Conservation (phyloP, 208 protist genomes). For the Leishmania amazonensis region DNA sequence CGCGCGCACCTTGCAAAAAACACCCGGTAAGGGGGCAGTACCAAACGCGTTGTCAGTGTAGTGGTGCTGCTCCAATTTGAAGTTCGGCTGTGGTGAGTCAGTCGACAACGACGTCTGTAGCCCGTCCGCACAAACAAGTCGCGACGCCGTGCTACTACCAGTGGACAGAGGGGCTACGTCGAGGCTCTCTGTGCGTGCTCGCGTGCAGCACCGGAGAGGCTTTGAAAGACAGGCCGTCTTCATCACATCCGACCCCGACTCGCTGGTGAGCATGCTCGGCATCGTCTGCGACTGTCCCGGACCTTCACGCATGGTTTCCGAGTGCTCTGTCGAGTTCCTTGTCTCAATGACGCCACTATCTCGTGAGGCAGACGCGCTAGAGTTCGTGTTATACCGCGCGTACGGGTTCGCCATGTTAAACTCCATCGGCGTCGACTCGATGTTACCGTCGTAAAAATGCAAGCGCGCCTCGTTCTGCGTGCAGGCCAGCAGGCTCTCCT, state of each 20-base stretch:
- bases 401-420: neutral
- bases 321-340: neutral
- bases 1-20: neutral
- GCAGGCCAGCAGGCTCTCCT: neutral
- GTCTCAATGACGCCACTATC: neutral
- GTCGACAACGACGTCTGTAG: neutral
- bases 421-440: neutral
- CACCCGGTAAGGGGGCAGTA: neutral
- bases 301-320: neutral
- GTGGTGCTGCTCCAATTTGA: neutral
- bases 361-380: neutral
- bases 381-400: neutral
- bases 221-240: neutral
- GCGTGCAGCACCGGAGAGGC: neutral
- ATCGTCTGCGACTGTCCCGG: neutral
- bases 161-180: neutral
- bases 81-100: neutral
- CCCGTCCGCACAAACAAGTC: neutral
- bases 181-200: neutral
- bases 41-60: neutral
- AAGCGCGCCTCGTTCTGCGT: constrained; percentile 1
- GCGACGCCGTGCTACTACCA: neutral
- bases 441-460: constrained; percentile 9
- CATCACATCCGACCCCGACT: neutral
- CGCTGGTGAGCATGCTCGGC: neutral